Evolutionary conservation across 441 rosid species (phyloP).

Genomic region (Melastoma candidum): DNA sequence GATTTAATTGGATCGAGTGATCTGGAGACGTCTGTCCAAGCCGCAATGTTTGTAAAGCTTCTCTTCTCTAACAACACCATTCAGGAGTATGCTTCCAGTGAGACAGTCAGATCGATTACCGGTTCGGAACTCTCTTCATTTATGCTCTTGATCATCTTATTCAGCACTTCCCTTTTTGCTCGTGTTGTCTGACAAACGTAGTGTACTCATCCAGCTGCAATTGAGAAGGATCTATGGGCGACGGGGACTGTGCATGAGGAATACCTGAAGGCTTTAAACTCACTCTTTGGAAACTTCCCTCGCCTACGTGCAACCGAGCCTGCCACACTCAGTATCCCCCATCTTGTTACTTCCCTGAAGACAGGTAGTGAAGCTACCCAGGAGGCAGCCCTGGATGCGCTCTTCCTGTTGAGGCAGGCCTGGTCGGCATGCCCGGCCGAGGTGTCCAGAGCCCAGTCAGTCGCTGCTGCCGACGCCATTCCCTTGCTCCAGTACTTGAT

Average conservation of each 20-base stretch:
- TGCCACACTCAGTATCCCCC: slow-evolving; percentile 97
- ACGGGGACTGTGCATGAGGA: slow-evolving; percentile 95
- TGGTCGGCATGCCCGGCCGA: slow-evolving; percentile 99
- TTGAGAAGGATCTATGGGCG: slow-evolving; percentile 99
- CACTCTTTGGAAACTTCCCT: slow-evolving; percentile 95
- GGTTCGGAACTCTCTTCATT: slow-evolving; percentile 28
- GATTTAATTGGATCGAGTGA: slow-evolving; percentile 98
- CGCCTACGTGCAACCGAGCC: slow-evolving; percentile 98
- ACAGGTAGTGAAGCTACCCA: slow-evolving; percentile 94
- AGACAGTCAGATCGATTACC: slow-evolving; percentile 97
- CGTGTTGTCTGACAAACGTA: slow-evolving; percentile 11
- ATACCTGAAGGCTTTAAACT: slow-evolving; percentile 85
- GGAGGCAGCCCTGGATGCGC: slow-evolving; percentile 97
- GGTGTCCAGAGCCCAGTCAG: slow-evolving; percentile 93
- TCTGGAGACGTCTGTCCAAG: slow-evolving; percentile 96
- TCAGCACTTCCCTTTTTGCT: not conserved
- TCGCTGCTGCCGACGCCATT: slow-evolving; percentile 98
- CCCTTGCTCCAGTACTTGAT: slow-evolving; percentile 93
- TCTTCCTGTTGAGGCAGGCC: slow-evolving; percentile 98
- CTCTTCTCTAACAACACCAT: slow-evolving; percentile 96
- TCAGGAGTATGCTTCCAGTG: slow-evolving; percentile 99
- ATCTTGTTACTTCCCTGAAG: slow-evolving; percentile 90
- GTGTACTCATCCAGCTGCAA: slow-evolving; percentile 71
- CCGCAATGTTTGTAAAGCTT: slow-evolving; percentile 95
- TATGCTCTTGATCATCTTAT: not conserved